phyloP scores from a whole-genome alignment of 129 eudicot genomes.

The Tagetes erecta region DNA sequence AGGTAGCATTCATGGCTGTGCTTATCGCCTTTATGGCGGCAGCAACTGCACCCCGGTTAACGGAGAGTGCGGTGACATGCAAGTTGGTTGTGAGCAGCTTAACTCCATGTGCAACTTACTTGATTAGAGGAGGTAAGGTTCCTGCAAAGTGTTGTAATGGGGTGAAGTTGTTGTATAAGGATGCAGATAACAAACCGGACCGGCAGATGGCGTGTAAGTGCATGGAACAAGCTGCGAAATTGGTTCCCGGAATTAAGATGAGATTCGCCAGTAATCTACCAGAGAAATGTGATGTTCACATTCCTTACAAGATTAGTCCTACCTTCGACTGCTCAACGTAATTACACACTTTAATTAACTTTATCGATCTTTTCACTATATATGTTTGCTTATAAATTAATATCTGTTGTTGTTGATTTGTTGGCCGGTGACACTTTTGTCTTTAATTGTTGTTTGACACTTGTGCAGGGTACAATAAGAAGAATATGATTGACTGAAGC shows the following conservation, averaged over 20 bases:
- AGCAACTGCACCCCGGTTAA: slow-evolving; percentile 1
- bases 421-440: too few species aligned
- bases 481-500: neutral
- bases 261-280: slow-evolving; percentile 35
- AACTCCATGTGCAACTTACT: slow-evolving; percentile 36
- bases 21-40: slow-evolving; percentile 25
- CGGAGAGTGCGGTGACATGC: slow-evolving; percentile 32
- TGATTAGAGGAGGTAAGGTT: slow-evolving; percentile 35
- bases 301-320: slow-evolving; percentile 48
- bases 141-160: slow-evolving; percentile 44
- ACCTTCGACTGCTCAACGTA: slow-evolving; percentile 45
- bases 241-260: slow-evolving; percentile 28
- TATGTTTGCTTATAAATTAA: neutral
- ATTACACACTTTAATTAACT: neutral
- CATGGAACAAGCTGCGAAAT: slow-evolving; percentile 32
- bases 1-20: slow-evolving; percentile 7
- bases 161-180: slow-evolving; percentile 26
- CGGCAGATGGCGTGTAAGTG: slow-evolving; percentile 43
- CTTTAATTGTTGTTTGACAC: too few species aligned
- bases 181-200: slow-evolving; percentile 36
- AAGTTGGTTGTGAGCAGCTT: slow-evolving; percentile 32
- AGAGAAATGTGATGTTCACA: slow-evolving; percentile 39
- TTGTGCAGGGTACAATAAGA: slow-evolving; percentile 14
- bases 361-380: too few species aligned
- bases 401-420: too few species aligned